Evolutionary conservation across 495 filamentous ascomycete genomes (phyloP), one percentile per base, ranked within the genome.

Genomic region (Bathelium albidoporum): DNA sequence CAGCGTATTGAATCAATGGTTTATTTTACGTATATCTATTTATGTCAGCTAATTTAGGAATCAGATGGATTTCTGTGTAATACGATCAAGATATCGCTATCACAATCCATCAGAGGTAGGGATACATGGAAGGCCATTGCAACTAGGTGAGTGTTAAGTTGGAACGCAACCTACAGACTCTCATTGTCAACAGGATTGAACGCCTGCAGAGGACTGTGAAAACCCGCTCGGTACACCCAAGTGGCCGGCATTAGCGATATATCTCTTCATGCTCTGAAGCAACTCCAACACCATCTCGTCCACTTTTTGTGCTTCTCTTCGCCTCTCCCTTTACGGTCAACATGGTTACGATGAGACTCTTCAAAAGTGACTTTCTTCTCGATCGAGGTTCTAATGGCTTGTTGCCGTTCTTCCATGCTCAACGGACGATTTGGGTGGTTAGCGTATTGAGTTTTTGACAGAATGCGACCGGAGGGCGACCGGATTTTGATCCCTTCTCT

Each of bases 391-490:
- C 63, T 39, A 53, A 74, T 71, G 59, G 62, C 62, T 63, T 69
- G 64, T 64, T 74, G 73, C 14, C 74, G 63, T 67, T 76, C 74
- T 49, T 70, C 59, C 49, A 76, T 66, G 32, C 72, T 72, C 31
- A 70, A 49, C 32, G 73, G 73, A 9, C 74, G 69, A 59, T 70
- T 59, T n/a, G 69, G 69, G 26, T 70, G 68, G 12, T 39, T 59
- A 18, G 69, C 52, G 41, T 64, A 74, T 31, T 66, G 62, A 20
- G 72, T 63, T 18, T 62, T 64, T 1, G 64, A 68, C 18, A 75
- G 41, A 20, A 66, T 58, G 31, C 68, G 66, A 4, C 74, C 74
- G 20, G 66, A 70, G 7, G 73, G 74, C 0, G 73, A 73, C 5
- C 61, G 59, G n/a, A 68, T 45, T 45, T 34, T 31, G 3, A 20